These are phyloP conservation scores for Wickerhamomyces rabaulensis DNA, from an alignment of 805 yeast genomes.

Conservation along the genomic window DNA sequence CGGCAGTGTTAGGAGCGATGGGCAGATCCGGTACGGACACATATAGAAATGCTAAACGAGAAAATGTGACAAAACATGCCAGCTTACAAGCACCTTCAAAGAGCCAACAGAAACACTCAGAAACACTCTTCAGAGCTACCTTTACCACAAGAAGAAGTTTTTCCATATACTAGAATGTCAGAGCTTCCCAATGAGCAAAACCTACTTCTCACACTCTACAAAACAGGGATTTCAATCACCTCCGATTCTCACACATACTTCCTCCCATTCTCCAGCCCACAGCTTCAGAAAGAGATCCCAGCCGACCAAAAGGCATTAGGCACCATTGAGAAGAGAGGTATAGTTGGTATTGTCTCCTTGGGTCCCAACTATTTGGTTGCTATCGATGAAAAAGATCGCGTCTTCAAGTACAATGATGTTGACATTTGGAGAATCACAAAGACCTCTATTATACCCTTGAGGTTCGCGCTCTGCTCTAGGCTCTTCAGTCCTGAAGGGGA, in stretches of 20 bases:
- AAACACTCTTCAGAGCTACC: too few relatives aligned
- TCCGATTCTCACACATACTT: slow-evolving; percentile 3
- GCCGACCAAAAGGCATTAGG: slow-evolving; percentile 3
- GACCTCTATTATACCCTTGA: slow-evolving; percentile 20
- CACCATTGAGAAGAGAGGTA: slow-evolving; percentile 7
- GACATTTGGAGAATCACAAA: slow-evolving; percentile 17
- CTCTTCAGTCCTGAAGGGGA: slow-evolving; percentile 8
- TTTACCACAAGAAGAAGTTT: too few relatives aligned
- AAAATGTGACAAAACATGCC: too few relatives aligned
- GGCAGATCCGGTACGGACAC: too few relatives aligned
- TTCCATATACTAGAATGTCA: too few relatives aligned
- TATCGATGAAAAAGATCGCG: slow-evolving; percentile 12
- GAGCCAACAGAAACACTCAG: too few relatives aligned
- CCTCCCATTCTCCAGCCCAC: slow-evolving; percentile 2
- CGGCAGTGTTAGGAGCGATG: slow-evolving; percentile 3
- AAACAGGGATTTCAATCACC: slow-evolving; percentile 7
- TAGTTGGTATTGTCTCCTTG: slow-evolving; percentile 18
- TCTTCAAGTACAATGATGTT: slow-evolving; percentile 10
- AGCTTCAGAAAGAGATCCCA: background rate
- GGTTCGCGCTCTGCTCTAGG: slow-evolving; percentile 13
- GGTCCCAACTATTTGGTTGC: slow-evolving; percentile 23
- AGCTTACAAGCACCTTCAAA: too few relatives aligned
- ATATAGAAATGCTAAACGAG: too few relatives aligned
- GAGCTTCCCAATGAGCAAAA: background rate
- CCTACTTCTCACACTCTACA: slow-evolving; percentile 6